Conservation (phyloP, 169 alveolate species). For the Eimeria maxima region DNA sequence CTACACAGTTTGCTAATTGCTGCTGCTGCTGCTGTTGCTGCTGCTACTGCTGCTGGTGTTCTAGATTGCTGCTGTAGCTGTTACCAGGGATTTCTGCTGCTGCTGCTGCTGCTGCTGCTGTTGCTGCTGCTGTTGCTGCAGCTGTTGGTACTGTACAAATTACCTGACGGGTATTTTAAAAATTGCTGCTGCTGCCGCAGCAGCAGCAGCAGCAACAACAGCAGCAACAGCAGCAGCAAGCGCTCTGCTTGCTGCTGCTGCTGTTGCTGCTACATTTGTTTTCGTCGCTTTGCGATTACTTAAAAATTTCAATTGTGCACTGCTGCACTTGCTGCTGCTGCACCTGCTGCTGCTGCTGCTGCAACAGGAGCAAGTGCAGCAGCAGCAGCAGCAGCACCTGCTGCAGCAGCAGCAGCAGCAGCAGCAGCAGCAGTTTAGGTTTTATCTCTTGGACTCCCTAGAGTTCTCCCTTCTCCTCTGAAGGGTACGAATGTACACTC, state of each 20-base stretch:
- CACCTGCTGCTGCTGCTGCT: not conserved
- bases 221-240: not conserved
- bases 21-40: conserved; percentile 57
- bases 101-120: conserved; percentile 39
- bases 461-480: conserved; percentile 47
- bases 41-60: not conserved
- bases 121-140: not conserved
- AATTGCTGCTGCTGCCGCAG: not conserved
- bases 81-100: not conserved
- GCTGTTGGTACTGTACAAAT: no score
- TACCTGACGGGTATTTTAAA: no score
- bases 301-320: not conserved
- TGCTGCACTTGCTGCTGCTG: not conserved
- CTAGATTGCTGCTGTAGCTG: conserved; percentile 1
- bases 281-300: not conserved
- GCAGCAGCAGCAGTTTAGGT: not conserved
- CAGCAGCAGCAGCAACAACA: no score
- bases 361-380: not conserved
- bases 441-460: conserved; percentile 26
- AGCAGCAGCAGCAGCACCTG: conserved; percentile 6
- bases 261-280: conserved; percentile 10
- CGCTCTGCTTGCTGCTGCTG: not conserved
- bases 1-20: not conserved
- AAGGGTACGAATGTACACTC: conserved; percentile 43
- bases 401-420: conserved; percentile 15